phyloP scores from a whole-genome alignment of 2,329 filamentous ascomycete species.

The Alternaria infectoria region DNA sequence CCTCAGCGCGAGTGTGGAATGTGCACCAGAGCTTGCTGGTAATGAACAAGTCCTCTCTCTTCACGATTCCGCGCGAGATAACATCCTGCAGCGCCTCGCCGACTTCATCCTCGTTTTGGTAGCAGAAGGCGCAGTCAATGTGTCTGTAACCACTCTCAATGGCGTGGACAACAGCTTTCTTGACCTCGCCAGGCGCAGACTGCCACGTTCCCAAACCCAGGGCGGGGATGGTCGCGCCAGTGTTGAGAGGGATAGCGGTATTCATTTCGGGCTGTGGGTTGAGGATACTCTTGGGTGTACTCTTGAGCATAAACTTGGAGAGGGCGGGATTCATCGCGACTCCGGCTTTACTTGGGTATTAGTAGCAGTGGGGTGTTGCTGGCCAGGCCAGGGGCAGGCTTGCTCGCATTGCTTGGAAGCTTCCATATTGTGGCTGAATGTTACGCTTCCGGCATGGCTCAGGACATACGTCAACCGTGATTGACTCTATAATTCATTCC shows the following conservation, averaged over 20 bases:
- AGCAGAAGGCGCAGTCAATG: conserved; percentile 77
- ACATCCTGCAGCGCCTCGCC: conserved; percentile 78
- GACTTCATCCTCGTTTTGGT: conserved; percentile 83
- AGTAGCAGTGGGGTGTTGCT: conserved; percentile 20
- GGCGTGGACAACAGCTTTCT: conserved; percentile 55
- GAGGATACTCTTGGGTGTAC: conserved; percentile 45
- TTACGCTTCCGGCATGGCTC: conserved; percentile 4
- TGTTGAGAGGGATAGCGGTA: conserved; percentile 49
- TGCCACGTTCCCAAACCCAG: conserved; percentile 51
- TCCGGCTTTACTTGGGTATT: conserved; percentile 26
- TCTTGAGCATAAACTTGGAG: conserved; percentile 49
- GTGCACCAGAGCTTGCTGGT: conserved; percentile 87
- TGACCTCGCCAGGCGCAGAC: conserved; percentile 54
- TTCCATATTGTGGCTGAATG: conserved; percentile 9
- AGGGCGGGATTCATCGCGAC: conserved; percentile 47
- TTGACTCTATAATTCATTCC: conserved; percentile 46
- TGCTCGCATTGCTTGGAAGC: conserved; percentile 9
- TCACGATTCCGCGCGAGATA: conserved; percentile 70
- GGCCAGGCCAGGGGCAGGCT: conserved; percentile 1
- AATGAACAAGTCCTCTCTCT: conserved; percentile 81
- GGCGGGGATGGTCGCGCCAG: conserved; percentile 48
- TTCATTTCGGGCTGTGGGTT: conserved; percentile 49
- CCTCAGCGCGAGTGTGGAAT: conserved; percentile 72
- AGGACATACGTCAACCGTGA: conserved; percentile 28
- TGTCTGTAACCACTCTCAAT: conserved; percentile 58